A percentile compares a stretch with the other conserved stretches of the same genome.
These are phyloP conservation scores for Malus hybrid DNA, from an alignment of 331 rosid species.

Conservation along the genomic window DNA sequence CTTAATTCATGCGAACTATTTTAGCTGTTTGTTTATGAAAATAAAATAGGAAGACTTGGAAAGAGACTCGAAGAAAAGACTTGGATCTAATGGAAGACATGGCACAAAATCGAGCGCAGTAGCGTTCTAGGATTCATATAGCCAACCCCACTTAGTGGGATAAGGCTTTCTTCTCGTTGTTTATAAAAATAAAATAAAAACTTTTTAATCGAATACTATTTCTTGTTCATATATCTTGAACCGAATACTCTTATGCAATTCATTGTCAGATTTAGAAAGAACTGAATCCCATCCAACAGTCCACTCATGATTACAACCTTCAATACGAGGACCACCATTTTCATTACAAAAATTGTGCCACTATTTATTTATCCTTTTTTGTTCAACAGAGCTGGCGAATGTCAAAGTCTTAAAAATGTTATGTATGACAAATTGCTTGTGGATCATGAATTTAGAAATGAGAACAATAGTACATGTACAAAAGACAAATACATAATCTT, in stretches of 20 bases:
- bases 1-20: background rate
- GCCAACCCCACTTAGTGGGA: no score
- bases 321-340: background rate
- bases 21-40: background rate
- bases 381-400: background rate
- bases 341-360: background rate
- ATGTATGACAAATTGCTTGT: background rate
- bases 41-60: no score
- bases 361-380: background rate
- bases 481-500: slow-evolving; percentile 19
- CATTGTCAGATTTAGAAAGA: background rate
- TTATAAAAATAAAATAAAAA: background rate
- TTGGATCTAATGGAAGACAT: no score
- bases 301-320: background rate
- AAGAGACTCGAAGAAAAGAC: no score
- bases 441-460: background rate
- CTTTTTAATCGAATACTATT: background rate
- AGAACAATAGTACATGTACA: slow-evolving; percentile 5
- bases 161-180: no score
- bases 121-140: no score
- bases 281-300: background rate
- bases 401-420: background rate
- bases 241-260: background rate
- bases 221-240: background rate
- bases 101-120: no score